Evolutionary conservation across 345 rosid genomes (phyloP), one percentile per base, ranked within the genome.

Genomic region (Syzygium aromaticum): DNA sequence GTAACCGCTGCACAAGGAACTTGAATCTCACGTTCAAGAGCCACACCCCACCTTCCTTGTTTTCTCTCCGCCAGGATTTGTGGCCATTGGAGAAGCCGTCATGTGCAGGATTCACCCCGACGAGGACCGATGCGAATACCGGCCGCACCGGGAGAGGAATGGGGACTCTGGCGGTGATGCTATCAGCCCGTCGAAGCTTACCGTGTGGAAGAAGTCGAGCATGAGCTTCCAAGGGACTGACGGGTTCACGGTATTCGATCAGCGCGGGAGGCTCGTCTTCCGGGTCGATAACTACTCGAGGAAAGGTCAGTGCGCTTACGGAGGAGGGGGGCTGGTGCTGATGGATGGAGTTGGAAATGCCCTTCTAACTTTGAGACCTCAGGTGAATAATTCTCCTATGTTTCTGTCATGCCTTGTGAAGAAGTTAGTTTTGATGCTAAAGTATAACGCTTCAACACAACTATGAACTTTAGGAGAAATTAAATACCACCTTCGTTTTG

Each of bases 211-310:
- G 91, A 91, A 90, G 86, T 91, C 94, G 17, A 93, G 95, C 92
- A 91, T 90, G 94, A 91, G 91, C 85, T 93, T 93, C 89, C 95
- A 92, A 49, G 95, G 94, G 11, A 93, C 95, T 0, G 94, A 93
- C 25, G 95, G 95, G n/a, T 93, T 93, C 90, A 93, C 94, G 1
- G 94, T 93, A 1, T 91, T 90, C 84, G 95, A 93, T 86, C 53
- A 86, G 3, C 86, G 67, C 1, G 95, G 95, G 23, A 86, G 40
- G 73, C 63, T 93, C 80, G 93, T 89, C 14, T 93, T 92, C 85
- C 87, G 95, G 51, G 94, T 93, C 8, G 95, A 93, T 59, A 93
- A 93, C 84, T 93, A 93, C 78, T 93, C 94, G 11, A 90, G 94
- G 89, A 91, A 85, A 25, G 88, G 59, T 25, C 86, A 77, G n/a